These are phyloP conservation scores for Gossypium turneri DNA, from an alignment of 345 rosid species.

Conservation along the genomic window DNA sequence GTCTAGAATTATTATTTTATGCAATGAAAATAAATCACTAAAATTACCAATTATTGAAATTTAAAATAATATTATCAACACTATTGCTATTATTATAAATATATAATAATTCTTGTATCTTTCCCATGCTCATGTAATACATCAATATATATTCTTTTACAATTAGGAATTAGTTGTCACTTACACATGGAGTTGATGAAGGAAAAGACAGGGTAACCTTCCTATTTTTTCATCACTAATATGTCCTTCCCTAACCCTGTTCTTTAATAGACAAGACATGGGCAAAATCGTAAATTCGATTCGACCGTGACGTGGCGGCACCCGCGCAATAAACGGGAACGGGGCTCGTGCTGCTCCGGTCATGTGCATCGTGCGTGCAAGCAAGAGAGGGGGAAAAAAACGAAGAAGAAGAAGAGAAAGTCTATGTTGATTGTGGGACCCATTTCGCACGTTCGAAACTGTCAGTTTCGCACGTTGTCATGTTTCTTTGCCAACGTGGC, in stretches of 20 bases:
- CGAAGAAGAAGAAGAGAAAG: not conserved
- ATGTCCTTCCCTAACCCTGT: not conserved
- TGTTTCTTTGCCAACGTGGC: constrained; percentile 6
- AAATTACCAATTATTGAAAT: too few relatives aligned
- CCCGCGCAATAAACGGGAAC: too few relatives aligned
- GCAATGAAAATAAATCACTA: too few relatives aligned
- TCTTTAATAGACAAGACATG: too few relatives aligned
- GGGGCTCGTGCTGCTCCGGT: not conserved
- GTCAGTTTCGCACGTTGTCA: constrained; percentile 26
- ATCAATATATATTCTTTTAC: not conserved
- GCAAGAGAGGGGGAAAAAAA: constrained; percentile 23
- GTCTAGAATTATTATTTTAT: too few relatives aligned
- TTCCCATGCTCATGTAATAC: too few relatives aligned
- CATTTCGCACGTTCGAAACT: constrained; percentile 23
- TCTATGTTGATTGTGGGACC: constrained; percentile 49
- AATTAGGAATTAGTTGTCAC: constrained; percentile 30
- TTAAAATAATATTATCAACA: too few relatives aligned
- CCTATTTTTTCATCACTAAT: constrained; percentile 5
- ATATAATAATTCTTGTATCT: too few relatives aligned
- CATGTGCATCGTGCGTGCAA: constrained; percentile 67
- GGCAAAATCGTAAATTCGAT: not conserved
- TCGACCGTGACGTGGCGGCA: constrained; percentile 19
- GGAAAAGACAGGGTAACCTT: constrained; percentile 34
- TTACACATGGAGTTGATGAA: constrained; percentile 32
- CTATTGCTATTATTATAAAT: too few relatives aligned